Conservation (phyloP, 106 monocot species). For the Dioscorea alata region DNA sequence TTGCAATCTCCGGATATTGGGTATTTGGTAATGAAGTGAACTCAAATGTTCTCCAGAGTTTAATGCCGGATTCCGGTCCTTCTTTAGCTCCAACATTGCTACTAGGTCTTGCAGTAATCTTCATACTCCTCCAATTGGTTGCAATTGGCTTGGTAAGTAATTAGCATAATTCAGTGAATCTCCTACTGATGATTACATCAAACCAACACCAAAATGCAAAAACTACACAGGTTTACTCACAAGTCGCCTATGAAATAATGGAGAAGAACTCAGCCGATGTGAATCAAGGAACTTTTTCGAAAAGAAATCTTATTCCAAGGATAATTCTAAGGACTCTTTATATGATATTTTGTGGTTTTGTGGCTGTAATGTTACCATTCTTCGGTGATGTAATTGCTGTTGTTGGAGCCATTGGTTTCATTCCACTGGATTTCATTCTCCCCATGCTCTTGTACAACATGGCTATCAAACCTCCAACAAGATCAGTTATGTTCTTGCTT, state of each 20-base stretch:
- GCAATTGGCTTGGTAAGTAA: slow-evolving; percentile 60
- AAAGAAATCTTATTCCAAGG: slow-evolving; percentile 58
- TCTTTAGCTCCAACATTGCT: slow-evolving; percentile 70
- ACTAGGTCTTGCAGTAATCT: slow-evolving; percentile 56
- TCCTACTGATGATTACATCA: too few relatives aligned
- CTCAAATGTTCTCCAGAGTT: slow-evolving; percentile 59
- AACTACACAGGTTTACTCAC: slow-evolving; percentile 63
- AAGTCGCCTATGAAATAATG: slow-evolving; percentile 85
- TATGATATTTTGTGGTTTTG: slow-evolving; percentile 61
- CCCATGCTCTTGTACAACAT: slow-evolving; percentile 76
- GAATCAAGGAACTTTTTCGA: slow-evolving; percentile 44
- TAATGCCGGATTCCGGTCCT: slow-evolving; percentile 58
- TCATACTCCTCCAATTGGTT: slow-evolving; percentile 63
- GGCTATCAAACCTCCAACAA: slow-evolving; percentile 32
- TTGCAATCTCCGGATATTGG: slow-evolving; percentile 62
- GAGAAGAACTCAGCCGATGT: slow-evolving; percentile 73
- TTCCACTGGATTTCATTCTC: slow-evolving; percentile 83
- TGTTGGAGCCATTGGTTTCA: slow-evolving; percentile 74
- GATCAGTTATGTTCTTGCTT: slow-evolving; percentile 23
- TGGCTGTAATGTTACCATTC: slow-evolving; percentile 89
- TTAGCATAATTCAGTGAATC: neutral
- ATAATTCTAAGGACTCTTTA: slow-evolving; percentile 49
- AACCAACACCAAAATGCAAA: neutral
- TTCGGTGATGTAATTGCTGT: slow-evolving; percentile 79
- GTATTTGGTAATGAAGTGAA: slow-evolving; percentile 55